phyloP scores from a whole-genome alignment of 495 filamentous ascomycete genomes.

The Neurospora sp. region DNA sequence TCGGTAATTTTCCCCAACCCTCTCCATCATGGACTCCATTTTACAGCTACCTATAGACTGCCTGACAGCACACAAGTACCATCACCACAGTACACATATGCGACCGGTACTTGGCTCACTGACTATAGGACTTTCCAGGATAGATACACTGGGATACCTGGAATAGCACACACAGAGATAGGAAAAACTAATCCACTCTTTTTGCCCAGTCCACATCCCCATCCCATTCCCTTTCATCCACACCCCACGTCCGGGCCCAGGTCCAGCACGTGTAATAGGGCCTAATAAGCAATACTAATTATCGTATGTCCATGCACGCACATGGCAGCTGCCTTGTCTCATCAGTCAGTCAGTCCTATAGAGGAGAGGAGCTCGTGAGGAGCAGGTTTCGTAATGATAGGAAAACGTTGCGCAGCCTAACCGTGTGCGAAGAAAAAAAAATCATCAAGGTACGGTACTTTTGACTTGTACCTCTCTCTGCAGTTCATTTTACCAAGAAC shows the following conservation, averaged over 20 bases:
- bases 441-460: not conserved
- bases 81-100: not conserved
- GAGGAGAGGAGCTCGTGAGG: not conserved
- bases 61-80: not conserved
- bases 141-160: not conserved
- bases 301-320: not conserved
- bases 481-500: not conserved
- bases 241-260: not conserved
- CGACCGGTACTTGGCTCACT: not conserved
- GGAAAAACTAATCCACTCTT: not conserved
- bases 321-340: not conserved
- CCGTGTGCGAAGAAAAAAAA: not conserved
- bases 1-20: not conserved
- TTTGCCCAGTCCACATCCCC: not conserved
- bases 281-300: not conserved
- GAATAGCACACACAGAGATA: not conserved
- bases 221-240: not conserved
- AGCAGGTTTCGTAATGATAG: not conserved
- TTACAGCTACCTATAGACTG: not conserved
- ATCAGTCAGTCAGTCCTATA: not conserved
- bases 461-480: not conserved
- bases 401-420: not conserved
- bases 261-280: not conserved
- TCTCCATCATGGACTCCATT: not conserved
- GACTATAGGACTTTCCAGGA: not conserved